phyloP scores from a whole-genome alignment of 148 eudicot species.

The Amaranthus palmeri region DNA sequence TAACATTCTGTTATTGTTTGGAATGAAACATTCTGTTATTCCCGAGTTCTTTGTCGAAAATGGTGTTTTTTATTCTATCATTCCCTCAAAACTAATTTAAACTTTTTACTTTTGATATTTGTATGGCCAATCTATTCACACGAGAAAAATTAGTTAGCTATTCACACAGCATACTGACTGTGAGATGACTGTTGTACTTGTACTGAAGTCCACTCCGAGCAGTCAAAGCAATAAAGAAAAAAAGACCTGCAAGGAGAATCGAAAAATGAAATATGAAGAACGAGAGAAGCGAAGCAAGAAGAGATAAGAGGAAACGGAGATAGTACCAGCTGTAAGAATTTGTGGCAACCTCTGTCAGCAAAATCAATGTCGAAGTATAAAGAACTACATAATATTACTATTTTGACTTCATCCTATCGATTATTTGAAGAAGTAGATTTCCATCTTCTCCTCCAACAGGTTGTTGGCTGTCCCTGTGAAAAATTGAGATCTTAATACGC shows the following conservation, averaged over 20 bases:
- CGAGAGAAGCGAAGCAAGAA: not conserved
- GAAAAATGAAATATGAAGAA: not conserved
- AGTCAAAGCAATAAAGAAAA: constrained; percentile 10
- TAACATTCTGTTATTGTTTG: constrained; percentile 5
- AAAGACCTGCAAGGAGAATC: constrained; percentile 12
- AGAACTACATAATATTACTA: not conserved
- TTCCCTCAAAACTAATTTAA: constrained; percentile 18
- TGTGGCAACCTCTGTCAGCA: constrained; percentile 9
- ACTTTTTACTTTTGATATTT: not conserved
- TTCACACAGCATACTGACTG: constrained; percentile 18
- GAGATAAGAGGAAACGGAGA: not conserved
- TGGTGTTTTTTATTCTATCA: constrained; percentile 11
- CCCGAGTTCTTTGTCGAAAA: constrained; percentile 14
- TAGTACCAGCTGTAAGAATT: constrained; percentile 18
- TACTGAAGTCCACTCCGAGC: constrained; percentile 7
- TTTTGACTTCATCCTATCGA: constrained; percentile 1
- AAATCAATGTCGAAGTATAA: constrained; percentile 7
- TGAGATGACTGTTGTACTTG: constrained; percentile 7
- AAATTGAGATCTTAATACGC: constrained; percentile 4
- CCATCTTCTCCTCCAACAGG: constrained; percentile 20
- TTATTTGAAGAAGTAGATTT: constrained; percentile 9
- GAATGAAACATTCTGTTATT: constrained; percentile 2
- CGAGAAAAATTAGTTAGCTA: constrained; percentile 32
- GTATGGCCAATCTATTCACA: constrained; percentile 24
- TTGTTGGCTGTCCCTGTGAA: constrained; percentile 15